Evolutionary conservation across 2,329 filamentous ascomycete species (phyloP).

Genomic region (Fusarium pseudocircinatum): DNA sequence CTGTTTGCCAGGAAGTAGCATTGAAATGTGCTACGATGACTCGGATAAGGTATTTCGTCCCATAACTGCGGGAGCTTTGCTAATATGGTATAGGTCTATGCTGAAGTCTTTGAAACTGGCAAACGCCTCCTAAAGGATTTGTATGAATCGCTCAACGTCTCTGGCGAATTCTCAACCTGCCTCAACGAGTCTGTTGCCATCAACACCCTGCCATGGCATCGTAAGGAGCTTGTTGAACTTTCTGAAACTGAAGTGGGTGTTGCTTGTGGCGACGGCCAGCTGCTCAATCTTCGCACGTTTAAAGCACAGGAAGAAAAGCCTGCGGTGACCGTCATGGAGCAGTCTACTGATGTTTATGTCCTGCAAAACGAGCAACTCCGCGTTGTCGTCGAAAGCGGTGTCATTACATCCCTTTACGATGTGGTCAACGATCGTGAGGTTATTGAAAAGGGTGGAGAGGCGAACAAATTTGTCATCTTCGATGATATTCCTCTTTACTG

Average conservation of each 20-base stretch:
- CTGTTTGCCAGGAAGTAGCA: conserved; percentile 91
- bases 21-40: conserved; percentile 98
- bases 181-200: conserved; percentile 69
- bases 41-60: conserved; percentile 73
- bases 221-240: conserved; percentile 76
- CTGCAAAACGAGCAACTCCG: conserved; percentile 81
- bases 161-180: conserved; percentile 52
- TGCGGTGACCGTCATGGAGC: conserved; percentile 62
- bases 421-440: conserved; percentile 77
- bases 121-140: conserved; percentile 76
- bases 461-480: conserved; percentile 92
- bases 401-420: conserved; percentile 87
- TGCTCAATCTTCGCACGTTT: conserved; percentile 62
- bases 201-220: conserved; percentile 89
- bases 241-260: conserved; percentile 63
- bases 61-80: background rate
- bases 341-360: conserved; percentile 72
- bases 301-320: conserved; percentile 56
- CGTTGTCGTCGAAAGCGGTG: conserved; percentile 77
- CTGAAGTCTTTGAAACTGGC: conserved; percentile 80
- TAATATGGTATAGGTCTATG: conserved; percentile 70
- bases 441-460: conserved; percentile 77
- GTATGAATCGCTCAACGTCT: conserved; percentile 72
- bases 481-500: conserved; percentile 98
- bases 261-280: conserved; percentile 64